Evolutionary conservation across 2,329 filamentous ascomycete genomes (phyloP).

Genomic region (Aquanectria penicillioides): DNA sequence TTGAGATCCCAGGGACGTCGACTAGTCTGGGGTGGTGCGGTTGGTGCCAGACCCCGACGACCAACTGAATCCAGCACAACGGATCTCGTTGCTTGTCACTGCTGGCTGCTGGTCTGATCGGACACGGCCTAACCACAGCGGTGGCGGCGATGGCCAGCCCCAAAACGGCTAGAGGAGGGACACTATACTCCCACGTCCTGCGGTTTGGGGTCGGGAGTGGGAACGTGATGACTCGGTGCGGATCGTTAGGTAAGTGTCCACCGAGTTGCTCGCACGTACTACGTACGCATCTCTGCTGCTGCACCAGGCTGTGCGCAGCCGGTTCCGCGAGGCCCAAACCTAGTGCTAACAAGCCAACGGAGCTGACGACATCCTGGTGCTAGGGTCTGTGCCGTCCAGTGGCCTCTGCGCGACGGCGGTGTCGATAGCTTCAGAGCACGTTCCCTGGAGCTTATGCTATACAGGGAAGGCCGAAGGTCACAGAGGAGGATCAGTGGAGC

Average conservation of each 20-base stretch:
- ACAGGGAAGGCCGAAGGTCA: constrained; percentile 30
- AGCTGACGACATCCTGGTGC: constrained; percentile 36
- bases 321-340: constrained; percentile 41
- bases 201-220: constrained; percentile 22
- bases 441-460: constrained; percentile 34
- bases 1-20: constrained; percentile 31
- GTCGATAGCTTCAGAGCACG: constrained; percentile 43
- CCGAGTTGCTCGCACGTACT: constrained; percentile 19
- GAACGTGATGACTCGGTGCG: constrained; percentile 30
- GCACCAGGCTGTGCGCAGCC: constrained; percentile 37
- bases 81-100: constrained; percentile 35
- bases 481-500: constrained; percentile 36
- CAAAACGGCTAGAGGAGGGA: constrained; percentile 27
- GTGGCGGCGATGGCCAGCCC: constrained; percentile 28
- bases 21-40: constrained; percentile 35
- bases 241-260: constrained; percentile 34
- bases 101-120: constrained; percentile 35
- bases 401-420: constrained; percentile 40
- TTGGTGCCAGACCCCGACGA: constrained; percentile 26
- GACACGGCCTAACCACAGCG: constrained; percentile 26
- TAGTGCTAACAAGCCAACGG: constrained; percentile 34
- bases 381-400: constrained; percentile 30
- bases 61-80: constrained; percentile 38
- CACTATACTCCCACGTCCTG: constrained; percentile 21
- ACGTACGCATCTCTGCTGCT: constrained; percentile 17